Base-by-base conservation (phyloP, 202 grass and related monocot species). In the Brachypodium distachyon region DNA sequence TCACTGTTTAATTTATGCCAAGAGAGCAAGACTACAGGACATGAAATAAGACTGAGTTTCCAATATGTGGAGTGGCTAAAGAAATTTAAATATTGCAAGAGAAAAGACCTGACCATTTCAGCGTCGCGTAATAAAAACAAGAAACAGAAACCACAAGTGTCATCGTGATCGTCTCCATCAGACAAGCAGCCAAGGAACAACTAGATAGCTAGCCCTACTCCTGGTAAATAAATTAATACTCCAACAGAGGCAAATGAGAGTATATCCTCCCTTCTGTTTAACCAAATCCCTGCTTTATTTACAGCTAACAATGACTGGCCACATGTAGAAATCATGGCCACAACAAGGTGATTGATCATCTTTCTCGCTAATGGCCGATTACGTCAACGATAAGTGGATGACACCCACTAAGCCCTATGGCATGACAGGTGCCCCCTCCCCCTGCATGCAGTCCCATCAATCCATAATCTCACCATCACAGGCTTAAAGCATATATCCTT, bases 341-440 rank as follows among this genome's bases (percentile, higher is more conserved):
- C 76, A 88, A 88, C 76, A 88, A 65, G 32, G 4, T 48, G 4
- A 39, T 39, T 6, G n/a, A n/a, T n/a, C n/a, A n/a, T 51, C 41
- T 25, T 52, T 13, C 9, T 6, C 6, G 17, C 28, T 70, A 65
- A 36, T 84, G 63, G 62, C 50, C 46, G 54, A 46, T 27, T 50
- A 25, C 31, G 32, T 77, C 64, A 49, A 52, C 10, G 71, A 76
- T 81, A 57, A 52, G n/a, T n/a, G n/a, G 70, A 63, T 76, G 53
- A 71, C 47, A 74, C 71, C 81, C 81, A 88, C 86, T 81, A 28
- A 47, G 76, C 4, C 52, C 60, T 46, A 39, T 19, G 54, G 38
- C 62, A 48, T 36, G 70, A 84, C 86, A 88, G 83, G 54, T 74
- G 85, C 26, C 26, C 49, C 61, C 17, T n/a, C n/a, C n/a, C n/a